Base-by-base conservation (phyloP, 2,329 filamentous ascomycete species). In the Zalaria sp. region DNA sequence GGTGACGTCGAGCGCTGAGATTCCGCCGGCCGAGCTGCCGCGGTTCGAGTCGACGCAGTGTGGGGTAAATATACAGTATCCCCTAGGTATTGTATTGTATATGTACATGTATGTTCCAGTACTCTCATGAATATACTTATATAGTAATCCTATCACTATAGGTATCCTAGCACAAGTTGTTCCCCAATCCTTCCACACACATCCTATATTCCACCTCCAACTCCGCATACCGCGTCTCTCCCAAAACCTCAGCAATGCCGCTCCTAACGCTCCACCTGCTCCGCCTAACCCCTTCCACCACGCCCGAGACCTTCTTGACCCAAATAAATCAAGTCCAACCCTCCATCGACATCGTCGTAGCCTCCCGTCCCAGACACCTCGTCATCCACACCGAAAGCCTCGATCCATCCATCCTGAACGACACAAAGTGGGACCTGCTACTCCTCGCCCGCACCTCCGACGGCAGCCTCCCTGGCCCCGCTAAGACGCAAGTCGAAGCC, bases 261-360 rank as follows among this genome's bases (percentile, higher is more conserved):
- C 58, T 71, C 46, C 67, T 63, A 47, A 66, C 66, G 2, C 49
- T 72, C 37, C 57, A 68, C 48, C 62, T 72, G 43, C 47, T 72
- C 37, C 56, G 63, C 27, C 61, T 73, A 3, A 48, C 53, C 10
- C 41, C 46, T 26, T 48, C 51, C 26, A 50, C 55, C 34, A 50
- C 59, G 4, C 51, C 62, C 18, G 42, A 58, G 3, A 49, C 55
- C 27, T 72, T 68, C 55, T 55, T 71, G 41, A 48, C 55, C 3
- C 53, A 58, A 11, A 57, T 72, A 39, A 39, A 41, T 7, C 49
- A 48, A 25, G 51, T 51, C 26, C 46, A 47, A 1, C 45, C 56
- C 11, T 45, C 51, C n/a, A 27, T 61, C 26, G 56, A 57, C 25
- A 66, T 68, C 0, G 57, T 72, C 3, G 58, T 68, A 1, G 49